Evolutionary conservation across 2,329 filamentous ascomycete species (phyloP), one percentile per base, ranked within the genome.

Genomic region (Chaetomium sp.): DNA sequence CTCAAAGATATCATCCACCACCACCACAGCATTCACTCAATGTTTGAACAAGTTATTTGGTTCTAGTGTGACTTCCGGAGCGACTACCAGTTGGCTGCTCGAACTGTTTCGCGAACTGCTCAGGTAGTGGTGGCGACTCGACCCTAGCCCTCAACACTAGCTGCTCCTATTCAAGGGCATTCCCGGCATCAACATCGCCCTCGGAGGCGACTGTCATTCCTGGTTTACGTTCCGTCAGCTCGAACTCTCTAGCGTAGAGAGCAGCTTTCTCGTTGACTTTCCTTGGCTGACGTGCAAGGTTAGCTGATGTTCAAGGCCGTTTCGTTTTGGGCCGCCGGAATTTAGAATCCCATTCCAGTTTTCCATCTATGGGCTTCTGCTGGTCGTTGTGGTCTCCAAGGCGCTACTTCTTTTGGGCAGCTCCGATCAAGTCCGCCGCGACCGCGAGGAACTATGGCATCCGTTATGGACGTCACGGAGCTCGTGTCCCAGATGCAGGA

Each of bases 401-500:
- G n/a, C 35, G 10, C 19, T 19, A 16, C 38, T 7, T 42, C 5
- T 42, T 1, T 16, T 42, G 38, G 16, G 38, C 16, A 42, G 16
- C 38, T 19, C 5, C 16, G 38, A n/a, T 19, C 16, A 16, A 19
- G 16, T 42, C 16, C 38, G 16, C 3, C 27, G 27, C 27, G 27
- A 4, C 16, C 38, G 16, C 16, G 16, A 19, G 16, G 12, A 25
- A 57, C 35, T 1, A 66, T 65, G 61, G 57, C 38, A 5, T 51
- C 45, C 53, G 67, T 56, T 8, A 75, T 74, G 71, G 75, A 79
- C 63, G 75, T 80, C 65, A 73, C 76, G 16, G 67, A 72, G 51
- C 77, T 81, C 55, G 75, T 80, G 68, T 70, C 75, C 66, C 76
- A 79, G 70, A 78, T 81, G 78, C 77, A 76, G 67, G 76, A 80